Base-by-base conservation (phyloP, 495 filamentous ascomycete genomes). In the Beverwykella pulmonaria region DNA sequence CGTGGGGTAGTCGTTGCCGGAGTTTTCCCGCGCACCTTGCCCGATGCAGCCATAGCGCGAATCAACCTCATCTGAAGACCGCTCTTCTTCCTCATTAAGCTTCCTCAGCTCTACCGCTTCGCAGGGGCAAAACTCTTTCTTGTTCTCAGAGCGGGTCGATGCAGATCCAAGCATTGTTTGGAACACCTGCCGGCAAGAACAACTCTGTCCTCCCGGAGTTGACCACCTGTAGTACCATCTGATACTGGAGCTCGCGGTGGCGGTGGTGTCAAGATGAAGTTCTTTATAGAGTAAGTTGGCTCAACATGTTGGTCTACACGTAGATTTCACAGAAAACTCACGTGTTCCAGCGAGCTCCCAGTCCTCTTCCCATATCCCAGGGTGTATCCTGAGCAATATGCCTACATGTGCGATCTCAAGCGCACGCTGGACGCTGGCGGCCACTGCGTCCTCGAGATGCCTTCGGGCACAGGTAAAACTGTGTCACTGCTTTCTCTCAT, bases 361-460 rank as follows among this genome's bases (percentile, higher is more conserved):
- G 87, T 99, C 64, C 87, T 99, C 70, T 99, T 98, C 73, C 94
- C 94, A 41, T 99, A 99, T 75, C 94, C 94, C 60, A 85, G 92
- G 65, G 96, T 98, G 74, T 98, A 98, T 76, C 95, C 94, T 81
- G 92, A 97, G 75, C 92, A 97, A 88, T 96, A 96, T 95, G 92
- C 86, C 68, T 98, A 98, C 79, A 99, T 99, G 94, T 93, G 90
- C 71, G 95, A 97, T 81, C 85, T 99, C 77, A 99, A 99, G 77
- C 89, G 88, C 76, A 97, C 93, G 27, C 88, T 99, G 74, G 94
- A 98, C 83, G 90, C 87, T 27, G 89, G 89, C 61, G 95, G 95
- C 64, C 92, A 98, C 80, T 95, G 92, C 78, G 93, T 99, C n/a
- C 80, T 99, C 73, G 94, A 99, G 79, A 99, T 99, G 94, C 94